Base-by-base conservation (phyloP, 2,329 filamentous ascomycete species). In the Pseudogymnoascus sp. region DNA sequence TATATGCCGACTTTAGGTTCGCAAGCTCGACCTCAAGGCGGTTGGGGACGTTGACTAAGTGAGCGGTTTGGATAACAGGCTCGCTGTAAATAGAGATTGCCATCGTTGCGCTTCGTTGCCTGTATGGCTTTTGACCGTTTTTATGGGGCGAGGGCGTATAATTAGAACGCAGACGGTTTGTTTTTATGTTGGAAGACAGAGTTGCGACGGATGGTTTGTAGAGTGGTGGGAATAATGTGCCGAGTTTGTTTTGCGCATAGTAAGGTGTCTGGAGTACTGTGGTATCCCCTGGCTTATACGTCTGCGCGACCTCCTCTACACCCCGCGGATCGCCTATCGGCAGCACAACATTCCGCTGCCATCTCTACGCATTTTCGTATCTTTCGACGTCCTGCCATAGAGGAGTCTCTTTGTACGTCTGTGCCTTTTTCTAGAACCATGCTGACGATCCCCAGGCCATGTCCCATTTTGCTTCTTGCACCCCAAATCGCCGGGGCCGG, bases 1-100 rank as follows among this genome's bases (percentile, higher is more conserved):
- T 64, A 40, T 65, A 64, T 33, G 65, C 15, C 19, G 33, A 38
- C n/a, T 60, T 42, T 11, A n/a, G 31, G 59, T 60, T 42, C 7
- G 33, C 33, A 37, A 37, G 38, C 19, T 60, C 5, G 31, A 60
- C 21, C 59, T 40, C 53, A 50, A 33, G 59, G n/a, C 31, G 53
- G 17, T 42, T 63, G 44, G 31, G 38, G 42, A 60, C 21, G 59
- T 11, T 53, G 21, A 62, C 5, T 40, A 65, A 19, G 46, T 50
- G 35, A 26, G 38, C 46, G 3, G 23, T 53, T 53, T 53, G 46
- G 1, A 53, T 53, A 6, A 53, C 26, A 53, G 46, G 23, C 1
- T 53, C 46, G 26, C 9, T 17, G 9, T 53, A 53, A n/a, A n/a
- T 17, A 15, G 15, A 53, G 15, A 10, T 5, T 2, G 46, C 46